Evolutionary conservation across 129 eudicot genomes (phyloP), one percentile per base, ranked within the genome.

Genomic region (Saposhnikovia divaricata): DNA sequence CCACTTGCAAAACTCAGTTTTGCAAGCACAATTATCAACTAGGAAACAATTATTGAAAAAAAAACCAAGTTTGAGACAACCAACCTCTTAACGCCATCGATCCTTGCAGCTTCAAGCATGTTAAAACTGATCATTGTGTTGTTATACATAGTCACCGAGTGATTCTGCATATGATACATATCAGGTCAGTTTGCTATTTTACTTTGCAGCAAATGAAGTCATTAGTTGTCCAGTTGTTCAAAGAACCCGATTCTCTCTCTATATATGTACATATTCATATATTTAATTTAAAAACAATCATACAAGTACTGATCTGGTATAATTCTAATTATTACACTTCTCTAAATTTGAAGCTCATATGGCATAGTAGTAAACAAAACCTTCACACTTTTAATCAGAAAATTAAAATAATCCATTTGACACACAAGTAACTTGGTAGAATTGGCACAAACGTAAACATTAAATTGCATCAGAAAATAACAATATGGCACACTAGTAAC

Each of bases 61-160:
- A 3, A 40, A 27, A 45, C 15, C 45, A 72, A 72, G 72, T 28
- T 27, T 21, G 37, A 23, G 82, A 28, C 9, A 15, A 78, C 89
- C 65, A 31, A 92, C 97, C 98, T 90, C 93, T 95, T 90, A 42
- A 95, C 90, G 21, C 94, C 96, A 40, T 80, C 88, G 70, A 95
- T 89, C 81, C 98, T 90, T 11, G 90, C 87, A 79, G 98, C 98
- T 89, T 95, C 98, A 9, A 95, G 91, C 97, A 95, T 95, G 93
- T 95, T 95, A 70, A 95, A 95, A 85, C 98, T 95, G 74, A 95
- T 95, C 98, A 95, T 95, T 0, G 98, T 95, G 74, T 92, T 95
- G 88, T 95, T 95, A 59, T 95, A 95, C 96, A 95, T 90, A 72
- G 92, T 95, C 70, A 95, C 96, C 4, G 99, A 96, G 87, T 31